Evolutionary conservation across 495 filamentous ascomycete species (phyloP), one percentile per base, ranked within the genome.

Genomic region (Neurospora africana): DNA sequence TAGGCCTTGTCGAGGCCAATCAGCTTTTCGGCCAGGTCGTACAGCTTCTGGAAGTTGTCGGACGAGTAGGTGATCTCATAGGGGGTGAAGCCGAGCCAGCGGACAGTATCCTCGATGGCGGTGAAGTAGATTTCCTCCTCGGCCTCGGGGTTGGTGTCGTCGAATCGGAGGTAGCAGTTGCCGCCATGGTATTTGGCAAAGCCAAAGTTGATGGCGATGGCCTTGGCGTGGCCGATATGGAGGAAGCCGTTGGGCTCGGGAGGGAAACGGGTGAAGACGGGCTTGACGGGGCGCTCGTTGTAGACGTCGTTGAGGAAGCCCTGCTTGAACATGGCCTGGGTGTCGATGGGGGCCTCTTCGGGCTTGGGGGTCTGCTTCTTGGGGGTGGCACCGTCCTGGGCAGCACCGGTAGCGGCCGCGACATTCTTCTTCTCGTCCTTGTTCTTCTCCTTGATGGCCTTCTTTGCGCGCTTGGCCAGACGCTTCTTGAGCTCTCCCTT

Each of bases 141-240:
- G 8, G 88, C 90, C 72, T 92, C 91, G 1, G 93, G 93, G 79
- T 96, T 96, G 13, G 92, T 95, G 74, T 96, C 93, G 79, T 94
- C 91, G 77, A 90, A 92, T 70, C 90, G 82, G 73, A 89, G 79
- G 39, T 88, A 87, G 81, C 84, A 84, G 71, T 91, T 83, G 70
- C 96, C 96, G 15, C 91, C 90, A 79, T 97, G 91, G 77, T 91
- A 89, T 75, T 87, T 89, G 13, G 95, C 95, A 82, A 97, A 98
- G 0, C 95, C 96, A 79, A 98, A 98, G 82, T 98, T 99, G 76
- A 98, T 87, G 0, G 93, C 89, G 81, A 99, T 98, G n/a, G 95
- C 95, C 83, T 98, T 98, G 74, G 89, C 90, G 79, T 98, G 95
- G 23, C 94, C 94, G 40, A 97, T 92, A 77, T 97, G 94, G 17